Percentiles rank a stretch among this genome's conserved stretches.
Conservation (phyloP, 805 yeast genomes). For the Saccharomycopsis sp. region DNA sequence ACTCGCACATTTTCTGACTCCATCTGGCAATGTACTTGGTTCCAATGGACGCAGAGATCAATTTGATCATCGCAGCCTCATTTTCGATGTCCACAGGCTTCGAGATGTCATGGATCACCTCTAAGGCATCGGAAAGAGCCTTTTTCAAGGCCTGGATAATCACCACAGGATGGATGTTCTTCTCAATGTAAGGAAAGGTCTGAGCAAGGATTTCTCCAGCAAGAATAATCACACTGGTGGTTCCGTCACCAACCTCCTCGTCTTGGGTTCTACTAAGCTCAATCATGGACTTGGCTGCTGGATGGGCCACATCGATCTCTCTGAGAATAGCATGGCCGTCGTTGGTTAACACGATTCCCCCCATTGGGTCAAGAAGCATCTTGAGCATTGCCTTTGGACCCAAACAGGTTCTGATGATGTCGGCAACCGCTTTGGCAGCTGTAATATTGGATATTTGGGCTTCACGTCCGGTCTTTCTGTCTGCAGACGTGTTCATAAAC, state of each 20-base stretch:
- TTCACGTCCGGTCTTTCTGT: conserved; percentile 92
- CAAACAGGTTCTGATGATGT: conserved; percentile 92
- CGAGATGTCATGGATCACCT: conserved; percentile 76
- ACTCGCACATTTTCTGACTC: conserved; percentile 84
- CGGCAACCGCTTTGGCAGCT: conserved; percentile 99
- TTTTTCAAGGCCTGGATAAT: conserved; percentile 90
- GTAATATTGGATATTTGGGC: conserved; percentile 96
- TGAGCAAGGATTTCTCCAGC: conserved; percentile 98
- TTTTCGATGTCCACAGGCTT: conserved; percentile 76
- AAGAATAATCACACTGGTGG: conserved; percentile 92
- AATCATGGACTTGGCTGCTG: conserved; percentile 98
- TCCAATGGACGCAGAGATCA: conserved; percentile 89
- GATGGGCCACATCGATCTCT: conserved; percentile 96
- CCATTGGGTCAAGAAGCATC: conserved; percentile 91
- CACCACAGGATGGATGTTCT: conserved; percentile 94
- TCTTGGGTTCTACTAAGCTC: conserved; percentile 96
- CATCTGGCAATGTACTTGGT: conserved; percentile 90
- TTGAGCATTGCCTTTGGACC: conserved; percentile 99
- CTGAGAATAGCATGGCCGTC: conserved; percentile 98
- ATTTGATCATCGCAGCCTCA: conserved; percentile 78
- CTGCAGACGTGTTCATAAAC: conserved; percentile 79
- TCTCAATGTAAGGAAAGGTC: conserved; percentile 79
- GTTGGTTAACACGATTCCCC: conserved; percentile 92
- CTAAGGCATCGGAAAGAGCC: conserved; percentile 86
- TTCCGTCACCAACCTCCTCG: conserved; percentile 91